Evolutionary conservation across 768 basidiomycete genomes (phyloP).

Genomic region (Rhodotorula kratochvilovae): DNA sequence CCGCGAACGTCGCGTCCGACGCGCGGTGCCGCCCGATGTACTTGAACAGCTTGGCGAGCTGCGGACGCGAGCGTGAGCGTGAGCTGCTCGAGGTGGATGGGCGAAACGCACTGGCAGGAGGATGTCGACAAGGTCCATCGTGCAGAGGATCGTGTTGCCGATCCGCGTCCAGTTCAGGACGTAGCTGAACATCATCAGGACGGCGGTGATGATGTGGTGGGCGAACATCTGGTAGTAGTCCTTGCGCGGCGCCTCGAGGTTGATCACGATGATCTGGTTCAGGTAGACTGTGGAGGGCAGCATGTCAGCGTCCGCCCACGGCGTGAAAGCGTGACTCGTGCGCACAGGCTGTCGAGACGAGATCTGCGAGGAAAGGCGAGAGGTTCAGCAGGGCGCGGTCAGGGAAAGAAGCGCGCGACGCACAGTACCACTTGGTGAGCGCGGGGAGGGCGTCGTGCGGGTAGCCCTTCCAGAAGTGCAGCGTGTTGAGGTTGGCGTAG

Average conservation of each 20-base stretch:
- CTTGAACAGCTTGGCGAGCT: constrained; percentile 90
- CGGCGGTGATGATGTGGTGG: constrained; percentile 85
- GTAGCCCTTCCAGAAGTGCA: constrained; percentile 70
- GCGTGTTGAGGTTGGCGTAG: constrained; percentile 60
- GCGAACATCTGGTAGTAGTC: constrained; percentile 72
- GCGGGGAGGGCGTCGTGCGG: constrained; percentile 76
- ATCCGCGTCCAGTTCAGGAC: constrained; percentile 77
- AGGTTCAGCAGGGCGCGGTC: background rate
- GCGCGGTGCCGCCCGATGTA: constrained; percentile 65
- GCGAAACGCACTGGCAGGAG: constrained; percentile 63
- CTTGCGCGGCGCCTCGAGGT: constrained; percentile 84
- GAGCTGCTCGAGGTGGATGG: no score
- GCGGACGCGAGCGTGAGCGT: background rate
- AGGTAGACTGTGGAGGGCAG: constrained; percentile 78
- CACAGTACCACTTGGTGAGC: constrained; percentile 62
- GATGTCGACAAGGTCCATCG: constrained; percentile 88
- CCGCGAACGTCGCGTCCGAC: constrained; percentile 70
- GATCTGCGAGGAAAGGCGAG: constrained; percentile 17
- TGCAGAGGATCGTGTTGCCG: constrained; percentile 79
- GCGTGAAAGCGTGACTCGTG: no score
- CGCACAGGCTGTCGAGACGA: constrained; percentile 40
- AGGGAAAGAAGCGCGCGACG: background rate
- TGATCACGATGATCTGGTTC: constrained; percentile 85
- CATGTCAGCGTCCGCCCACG: constrained; percentile 62
- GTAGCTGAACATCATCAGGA: constrained; percentile 73